Evolutionary conservation across 768 basidiomycete species (phyloP), one percentile per base, ranked within the genome.

Genomic region (Pleurotus sapidus): DNA sequence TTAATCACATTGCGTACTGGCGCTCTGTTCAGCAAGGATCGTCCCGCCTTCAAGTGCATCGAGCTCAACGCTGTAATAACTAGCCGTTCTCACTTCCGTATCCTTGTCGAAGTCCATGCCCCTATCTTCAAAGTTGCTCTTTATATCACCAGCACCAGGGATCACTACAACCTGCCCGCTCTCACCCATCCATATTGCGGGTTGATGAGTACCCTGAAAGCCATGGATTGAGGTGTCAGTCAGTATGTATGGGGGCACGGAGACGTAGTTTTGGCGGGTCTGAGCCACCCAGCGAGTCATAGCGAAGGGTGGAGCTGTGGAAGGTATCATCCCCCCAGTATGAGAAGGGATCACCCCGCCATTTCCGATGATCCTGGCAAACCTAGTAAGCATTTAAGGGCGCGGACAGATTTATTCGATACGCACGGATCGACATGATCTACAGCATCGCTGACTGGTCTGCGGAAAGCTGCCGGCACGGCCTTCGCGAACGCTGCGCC

Each of bases 171-270:
- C 80, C 47, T 82, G 81, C 0, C 81, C 89, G 60, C 84, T 88
- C 63, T 89, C 89, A 2, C 87, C 91, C 90, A 93, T 93, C 91
- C 90, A 93, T 38, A 93, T 92, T 0, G 91, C 91, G 9, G 91
- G 90, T 61, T 91, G 91, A 55, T 90, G 84, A 3, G 91, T 92
- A 4, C 82, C 90, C 47, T 88, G 82, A 63, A 93, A 91, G 1
- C 91, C 91, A 62, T 89, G 86, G 3, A 92, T 81, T 11, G 59
- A 64, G 18, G 62, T 62, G 17, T 70, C 67, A 0, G 88, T 86
- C 67, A 81, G 78, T 67, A 89, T 89, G 64, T 87, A 89, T 3
- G 88, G 86, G 1, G 84, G 84, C 8, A 84, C 77, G 4, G 87
- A 90, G 47, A 89, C 87, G 59, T 87, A 90, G 70, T 90, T 91